Evolutionary conservation across 1,284 basidiomycete species (phyloP).

Genomic region (Trichosporon coremiiforme): DNA sequence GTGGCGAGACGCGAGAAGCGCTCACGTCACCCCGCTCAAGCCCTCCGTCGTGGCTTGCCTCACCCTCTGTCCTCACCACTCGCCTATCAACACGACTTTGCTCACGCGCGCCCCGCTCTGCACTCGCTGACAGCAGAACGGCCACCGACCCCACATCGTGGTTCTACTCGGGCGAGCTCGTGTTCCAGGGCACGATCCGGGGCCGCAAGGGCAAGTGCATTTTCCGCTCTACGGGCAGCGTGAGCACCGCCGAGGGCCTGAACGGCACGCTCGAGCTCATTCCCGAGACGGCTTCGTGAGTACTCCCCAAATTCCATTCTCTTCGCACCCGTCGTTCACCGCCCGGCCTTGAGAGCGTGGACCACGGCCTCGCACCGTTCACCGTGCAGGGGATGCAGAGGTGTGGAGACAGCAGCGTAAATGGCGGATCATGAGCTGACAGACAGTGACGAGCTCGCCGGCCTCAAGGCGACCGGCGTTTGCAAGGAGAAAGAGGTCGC

Average conservation of each 20-base stretch:
- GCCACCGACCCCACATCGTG: constrained; percentile 6
- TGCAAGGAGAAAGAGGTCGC: constrained; percentile 18
- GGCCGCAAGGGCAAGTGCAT: constrained; percentile 7
- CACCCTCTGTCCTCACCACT: no score
- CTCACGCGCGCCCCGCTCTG: no score
- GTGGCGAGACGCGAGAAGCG: no score
- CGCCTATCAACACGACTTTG: no score
- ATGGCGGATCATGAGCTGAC: neutral
- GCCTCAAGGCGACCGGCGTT: neutral
- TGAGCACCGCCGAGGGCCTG: neutral
- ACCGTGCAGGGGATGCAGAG: no score
- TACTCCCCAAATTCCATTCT: neutral
- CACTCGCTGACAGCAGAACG: neutral
- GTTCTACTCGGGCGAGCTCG: constrained; percentile 16
- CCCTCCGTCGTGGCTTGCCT: no score
- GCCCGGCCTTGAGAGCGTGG: neutral
- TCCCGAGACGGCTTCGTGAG: constrained; percentile 14
- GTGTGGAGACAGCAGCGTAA: no score
- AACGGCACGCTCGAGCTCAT: neutral
- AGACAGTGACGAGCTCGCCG: constrained; percentile 6
- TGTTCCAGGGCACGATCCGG: constrained; percentile 14
- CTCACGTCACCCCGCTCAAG: no score
- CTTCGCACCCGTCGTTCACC: neutral
- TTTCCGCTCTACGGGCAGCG: constrained; percentile 11
- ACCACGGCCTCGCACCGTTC: neutral